Percentiles rank a stretch among this genome's conserved stretches.
Evolutionary conservation across 768 basidiomycete genomes (phyloP).

Genomic region (Pulveroboletus sp.): DNA sequence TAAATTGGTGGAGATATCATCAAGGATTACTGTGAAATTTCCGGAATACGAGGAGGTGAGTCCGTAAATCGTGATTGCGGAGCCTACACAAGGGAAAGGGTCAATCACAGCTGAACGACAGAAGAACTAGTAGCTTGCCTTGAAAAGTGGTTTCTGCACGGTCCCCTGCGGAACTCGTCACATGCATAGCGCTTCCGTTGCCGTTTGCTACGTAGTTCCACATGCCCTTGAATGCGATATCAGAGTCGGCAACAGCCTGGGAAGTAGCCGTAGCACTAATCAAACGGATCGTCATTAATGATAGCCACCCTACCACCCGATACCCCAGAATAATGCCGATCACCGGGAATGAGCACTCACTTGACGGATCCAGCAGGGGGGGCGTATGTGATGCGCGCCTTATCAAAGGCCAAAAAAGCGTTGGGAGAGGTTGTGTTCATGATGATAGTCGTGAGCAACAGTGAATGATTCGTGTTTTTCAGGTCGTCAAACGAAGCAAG

Average conservation of each 20-base stretch:
- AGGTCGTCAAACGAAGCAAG: conserved; percentile 50
- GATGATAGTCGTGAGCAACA: conserved; percentile 49
- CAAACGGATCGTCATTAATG: conserved; percentile 21
- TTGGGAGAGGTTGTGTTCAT: conserved; percentile 24
- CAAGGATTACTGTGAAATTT: conserved; percentile 53
- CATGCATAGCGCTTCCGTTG: conserved; percentile 28
- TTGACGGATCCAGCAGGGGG: conserved; percentile 29
- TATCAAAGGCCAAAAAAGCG: conserved; percentile 51
- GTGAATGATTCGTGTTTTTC: conserved; percentile 44
- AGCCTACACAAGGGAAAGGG: conserved; percentile 38
- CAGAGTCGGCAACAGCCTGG: conserved; percentile 40
- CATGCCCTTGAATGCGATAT: conserved; percentile 47
- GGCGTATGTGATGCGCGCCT: conserved; percentile 45
- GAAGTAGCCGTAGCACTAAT: conserved; percentile 33
- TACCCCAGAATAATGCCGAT: conserved; percentile 1
- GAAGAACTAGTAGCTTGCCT: conserved; percentile 35
- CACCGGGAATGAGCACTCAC: conserved; percentile 28
- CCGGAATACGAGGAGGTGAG: conserved; percentile 54
- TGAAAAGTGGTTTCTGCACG: conserved; percentile 39
- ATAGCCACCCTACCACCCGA: conserved; percentile 5
- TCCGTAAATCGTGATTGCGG: conserved; percentile 57
- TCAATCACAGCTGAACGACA: neutral
- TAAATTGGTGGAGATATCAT: conserved; percentile 43
- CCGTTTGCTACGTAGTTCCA: conserved; percentile 45
- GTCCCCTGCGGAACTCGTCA: conserved; percentile 42